Percentiles rank a stretch among this genome's conserved stretches.
Evolutionary conservation across 805 yeast species (phyloP).

Genomic region (Candida xyloterini): DNA sequence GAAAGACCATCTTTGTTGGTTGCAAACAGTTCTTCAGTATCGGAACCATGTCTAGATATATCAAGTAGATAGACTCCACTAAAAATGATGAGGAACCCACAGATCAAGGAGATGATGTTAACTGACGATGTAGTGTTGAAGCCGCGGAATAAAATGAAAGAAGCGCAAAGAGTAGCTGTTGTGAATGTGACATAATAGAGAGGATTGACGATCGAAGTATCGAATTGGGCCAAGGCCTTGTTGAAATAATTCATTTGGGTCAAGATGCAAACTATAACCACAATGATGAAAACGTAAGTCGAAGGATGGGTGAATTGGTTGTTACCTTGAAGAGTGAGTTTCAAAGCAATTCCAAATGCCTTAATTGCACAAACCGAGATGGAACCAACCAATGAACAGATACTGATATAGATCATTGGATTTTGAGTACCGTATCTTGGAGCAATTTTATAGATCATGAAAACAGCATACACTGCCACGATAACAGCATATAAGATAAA

Average conservation of each 20-base stretch:
- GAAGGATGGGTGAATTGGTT: conserved; percentile 85
- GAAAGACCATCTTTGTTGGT: conserved; percentile 45
- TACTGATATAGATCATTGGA: conserved; percentile 86
- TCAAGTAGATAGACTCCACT: conserved; percentile 83
- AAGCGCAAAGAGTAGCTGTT: conserved; percentile 80
- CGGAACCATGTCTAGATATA: conserved; percentile 64
- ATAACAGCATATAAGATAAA: conserved; percentile 62
- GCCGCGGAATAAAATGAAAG: conserved; percentile 81
- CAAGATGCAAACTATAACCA: conserved; percentile 76
- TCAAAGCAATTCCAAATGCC: conserved; percentile 89
- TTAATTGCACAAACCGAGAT: conserved; percentile 89
- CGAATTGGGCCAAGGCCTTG: conserved; percentile 90
- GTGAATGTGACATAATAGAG: conserved; percentile 89
- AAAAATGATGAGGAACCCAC: conserved; percentile 84
- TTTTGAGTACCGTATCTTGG: conserved; percentile 76
- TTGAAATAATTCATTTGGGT: conserved; percentile 94
- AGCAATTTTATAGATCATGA: conserved; percentile 81
- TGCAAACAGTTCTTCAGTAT: conserved; percentile 41
- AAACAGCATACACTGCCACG: conserved; percentile 65
- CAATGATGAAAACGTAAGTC: conserved; percentile 75
- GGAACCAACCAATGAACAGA: conserved; percentile 88
- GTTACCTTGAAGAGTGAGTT: conserved; percentile 77
- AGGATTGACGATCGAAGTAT: conserved; percentile 89
- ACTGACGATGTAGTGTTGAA: conserved; percentile 81
- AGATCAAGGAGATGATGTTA: conserved; percentile 73